These are phyloP conservation scores for Fraxinus ornus DNA, from an alignment of 305 asterid genomes.

Conservation along the genomic window DNA sequence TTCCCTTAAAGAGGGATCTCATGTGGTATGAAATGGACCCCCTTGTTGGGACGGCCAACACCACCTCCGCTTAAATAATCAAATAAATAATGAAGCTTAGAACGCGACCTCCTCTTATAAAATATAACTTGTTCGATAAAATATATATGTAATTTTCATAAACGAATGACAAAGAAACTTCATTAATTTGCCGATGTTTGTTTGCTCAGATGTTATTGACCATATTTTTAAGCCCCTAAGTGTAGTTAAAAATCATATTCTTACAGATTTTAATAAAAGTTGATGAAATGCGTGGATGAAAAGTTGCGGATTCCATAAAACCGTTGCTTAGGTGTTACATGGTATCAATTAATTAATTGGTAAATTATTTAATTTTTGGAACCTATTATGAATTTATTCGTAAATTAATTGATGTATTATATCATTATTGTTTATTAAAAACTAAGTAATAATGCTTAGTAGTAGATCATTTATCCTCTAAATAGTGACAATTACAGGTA, in stretches of 20 bases:
- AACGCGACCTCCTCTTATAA: not conserved
- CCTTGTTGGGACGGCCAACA: slow-evolving; percentile 29
- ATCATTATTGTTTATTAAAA: not conserved
- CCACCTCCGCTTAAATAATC: not conserved
- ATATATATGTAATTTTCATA: not conserved
- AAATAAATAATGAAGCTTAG: not conserved
- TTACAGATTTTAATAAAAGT: not conserved
- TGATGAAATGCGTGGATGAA: too few species aligned
- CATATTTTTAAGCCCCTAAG: not conserved
- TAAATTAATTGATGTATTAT: too few species aligned
- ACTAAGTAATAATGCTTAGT: not conserved
- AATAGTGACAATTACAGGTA: not conserved
- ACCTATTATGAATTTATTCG: not conserved
- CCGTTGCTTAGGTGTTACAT: not conserved
- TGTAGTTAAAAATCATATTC: too few species aligned
- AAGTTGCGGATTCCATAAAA: too few species aligned
- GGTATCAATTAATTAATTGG: not conserved
- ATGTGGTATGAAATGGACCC: slow-evolving; percentile 39
- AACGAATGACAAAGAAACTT: not conserved
- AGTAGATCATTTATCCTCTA: not conserved
- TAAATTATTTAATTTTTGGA: not conserved
- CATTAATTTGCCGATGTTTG: not conserved
- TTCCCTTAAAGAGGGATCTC: slow-evolving; percentile 29
- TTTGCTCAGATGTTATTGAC: not conserved
- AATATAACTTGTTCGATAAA: not conserved